Conservation (phyloP, 139 green algal species). For the Chlamydomonas incerta region DNA sequence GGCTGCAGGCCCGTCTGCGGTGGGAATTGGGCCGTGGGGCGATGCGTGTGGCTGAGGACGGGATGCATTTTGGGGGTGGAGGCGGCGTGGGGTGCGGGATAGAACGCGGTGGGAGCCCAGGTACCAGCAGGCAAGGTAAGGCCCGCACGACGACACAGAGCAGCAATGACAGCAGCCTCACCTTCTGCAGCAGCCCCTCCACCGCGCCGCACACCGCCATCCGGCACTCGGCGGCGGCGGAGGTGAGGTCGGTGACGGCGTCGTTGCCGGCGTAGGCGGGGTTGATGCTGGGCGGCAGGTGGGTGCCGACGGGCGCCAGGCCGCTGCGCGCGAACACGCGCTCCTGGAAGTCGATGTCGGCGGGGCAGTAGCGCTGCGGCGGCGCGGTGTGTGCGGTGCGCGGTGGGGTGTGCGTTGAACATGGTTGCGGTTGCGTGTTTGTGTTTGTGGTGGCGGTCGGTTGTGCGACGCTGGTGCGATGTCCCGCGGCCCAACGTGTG, state of each 20-base stretch:
- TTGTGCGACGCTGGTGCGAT: too few species aligned
- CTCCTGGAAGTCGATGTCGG: conserved; percentile 33
- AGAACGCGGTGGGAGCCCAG: too few species aligned
- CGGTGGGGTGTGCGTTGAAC: neutral
- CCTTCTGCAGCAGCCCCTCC: conserved; percentile 41
- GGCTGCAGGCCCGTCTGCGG: conserved; percentile 47
- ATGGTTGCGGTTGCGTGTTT: neutral
- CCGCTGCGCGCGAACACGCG: conserved; percentile 12
- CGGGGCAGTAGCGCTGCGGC: conserved; percentile 23
- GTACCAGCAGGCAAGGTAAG: too few species aligned
- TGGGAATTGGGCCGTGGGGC: neutral
- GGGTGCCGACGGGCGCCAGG: neutral
- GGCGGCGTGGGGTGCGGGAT: too few species aligned
- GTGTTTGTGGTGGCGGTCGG: neutral
- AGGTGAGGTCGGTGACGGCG: conserved; percentile 12
- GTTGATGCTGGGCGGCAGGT: neutral
- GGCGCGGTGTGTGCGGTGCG: too few species aligned
- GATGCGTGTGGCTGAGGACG: neutral
- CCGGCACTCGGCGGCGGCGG: conserved; percentile 44
- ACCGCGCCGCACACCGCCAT: conserved; percentile 49
- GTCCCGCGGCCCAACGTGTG: too few species aligned
- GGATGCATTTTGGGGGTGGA: too few species aligned
- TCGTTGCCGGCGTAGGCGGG: conserved; percentile 18
- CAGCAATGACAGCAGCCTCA: too few species aligned
- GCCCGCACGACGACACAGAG: too few species aligned